Evolutionary conservation across 768 basidiomycete species (phyloP).

Genomic region (Trametes cinnabarina): DNA sequence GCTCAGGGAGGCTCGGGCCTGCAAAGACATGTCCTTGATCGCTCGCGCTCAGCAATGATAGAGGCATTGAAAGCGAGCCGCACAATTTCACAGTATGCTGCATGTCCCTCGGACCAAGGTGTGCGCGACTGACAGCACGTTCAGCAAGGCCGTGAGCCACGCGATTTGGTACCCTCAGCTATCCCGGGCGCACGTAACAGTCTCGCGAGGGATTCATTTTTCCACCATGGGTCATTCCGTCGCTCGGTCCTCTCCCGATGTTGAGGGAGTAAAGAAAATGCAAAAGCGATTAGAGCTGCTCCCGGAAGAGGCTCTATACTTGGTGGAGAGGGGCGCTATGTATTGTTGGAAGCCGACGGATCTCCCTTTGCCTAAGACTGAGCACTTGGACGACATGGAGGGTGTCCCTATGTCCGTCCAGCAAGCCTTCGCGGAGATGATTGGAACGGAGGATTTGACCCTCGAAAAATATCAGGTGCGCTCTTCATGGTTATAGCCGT

Average conservation of each 20-base stretch:
- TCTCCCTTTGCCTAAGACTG: slow-evolving; percentile 19
- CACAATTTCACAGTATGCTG: slow-evolving; percentile 67
- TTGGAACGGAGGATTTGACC: slow-evolving; percentile 73
- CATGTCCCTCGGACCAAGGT: neutral
- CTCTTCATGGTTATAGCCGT: neutral
- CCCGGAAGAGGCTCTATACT: slow-evolving; percentile 93
- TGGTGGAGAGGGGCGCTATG: slow-evolving; percentile 85
- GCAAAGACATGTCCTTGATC: slow-evolving; percentile 79
- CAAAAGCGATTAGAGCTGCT: slow-evolving; percentile 79
- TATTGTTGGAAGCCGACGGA: slow-evolving; percentile 72
- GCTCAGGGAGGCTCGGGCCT: slow-evolving; percentile 61
- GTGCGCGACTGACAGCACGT: neutral
- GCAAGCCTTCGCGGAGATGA: slow-evolving; percentile 84
- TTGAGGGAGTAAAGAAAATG: slow-evolving; percentile 39
- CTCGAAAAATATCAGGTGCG: slow-evolving; percentile 87
- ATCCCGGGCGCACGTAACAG: slow-evolving; percentile 61
- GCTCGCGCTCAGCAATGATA: slow-evolving; percentile 83
- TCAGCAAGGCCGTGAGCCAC: slow-evolving; percentile 76
- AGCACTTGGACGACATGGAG: slow-evolving; percentile 33
- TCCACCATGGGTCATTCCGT: slow-evolving; percentile 77
- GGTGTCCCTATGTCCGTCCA: slow-evolving; percentile 88
- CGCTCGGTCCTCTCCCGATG: slow-evolving; percentile 40
- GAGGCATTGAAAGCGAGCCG: slow-evolving; percentile 71
- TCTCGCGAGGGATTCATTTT: slow-evolving; percentile 83
- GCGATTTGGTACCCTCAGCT: slow-evolving; percentile 75